Conservation (phyloP, 495 filamentous ascomycete species). For the Hypomontagnella monticulosa region DNA sequence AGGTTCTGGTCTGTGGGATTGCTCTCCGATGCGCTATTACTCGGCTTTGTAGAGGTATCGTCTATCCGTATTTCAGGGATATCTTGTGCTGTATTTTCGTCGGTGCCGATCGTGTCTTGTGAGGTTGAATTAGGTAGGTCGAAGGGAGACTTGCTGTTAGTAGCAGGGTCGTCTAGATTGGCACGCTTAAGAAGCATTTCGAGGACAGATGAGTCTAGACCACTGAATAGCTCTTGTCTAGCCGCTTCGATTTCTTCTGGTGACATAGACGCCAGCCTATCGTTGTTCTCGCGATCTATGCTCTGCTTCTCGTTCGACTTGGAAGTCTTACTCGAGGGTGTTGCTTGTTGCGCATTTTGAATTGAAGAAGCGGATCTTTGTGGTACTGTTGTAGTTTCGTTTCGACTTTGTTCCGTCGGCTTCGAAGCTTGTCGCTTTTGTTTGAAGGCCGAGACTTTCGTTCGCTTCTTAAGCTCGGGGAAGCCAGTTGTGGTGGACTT, state of each 20-base stretch:
- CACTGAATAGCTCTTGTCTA: slow-evolving; percentile 74
- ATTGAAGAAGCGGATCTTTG: slow-evolving; percentile 12
- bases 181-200: slow-evolving; percentile 81
- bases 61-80: slow-evolving; percentile 38
- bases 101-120: slow-evolving; percentile 7
- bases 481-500: slow-evolving; percentile 76
- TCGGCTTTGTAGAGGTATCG: slow-evolving; percentile 37
- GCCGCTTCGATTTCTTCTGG: slow-evolving; percentile 80
- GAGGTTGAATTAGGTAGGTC: slow-evolving; percentile 38
- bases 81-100: slow-evolving; percentile 9
- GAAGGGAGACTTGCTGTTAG: slow-evolving; percentile 47
- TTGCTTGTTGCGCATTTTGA: slow-evolving; percentile 6
- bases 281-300: slow-evolving; percentile 85
- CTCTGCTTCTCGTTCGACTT: slow-evolving; percentile 67
- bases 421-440: slow-evolving; percentile 61
- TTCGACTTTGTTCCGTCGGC: slow-evolving; percentile 18
- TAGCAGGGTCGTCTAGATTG: slow-evolving; percentile 72
- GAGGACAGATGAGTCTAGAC: slow-evolving; percentile 74
- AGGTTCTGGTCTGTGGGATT: neutral
- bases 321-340: slow-evolving; percentile 9
- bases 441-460: slow-evolving; percentile 78
- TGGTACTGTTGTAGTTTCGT: slow-evolving; percentile 18
- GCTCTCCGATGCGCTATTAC: neutral
- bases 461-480: slow-evolving; percentile 83
- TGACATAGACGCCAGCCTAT: slow-evolving; percentile 81